These are phyloP conservation scores for Eimeria zaria DNA, from an alignment of 169 alveolate genomes.

Conservation along the genomic window DNA sequence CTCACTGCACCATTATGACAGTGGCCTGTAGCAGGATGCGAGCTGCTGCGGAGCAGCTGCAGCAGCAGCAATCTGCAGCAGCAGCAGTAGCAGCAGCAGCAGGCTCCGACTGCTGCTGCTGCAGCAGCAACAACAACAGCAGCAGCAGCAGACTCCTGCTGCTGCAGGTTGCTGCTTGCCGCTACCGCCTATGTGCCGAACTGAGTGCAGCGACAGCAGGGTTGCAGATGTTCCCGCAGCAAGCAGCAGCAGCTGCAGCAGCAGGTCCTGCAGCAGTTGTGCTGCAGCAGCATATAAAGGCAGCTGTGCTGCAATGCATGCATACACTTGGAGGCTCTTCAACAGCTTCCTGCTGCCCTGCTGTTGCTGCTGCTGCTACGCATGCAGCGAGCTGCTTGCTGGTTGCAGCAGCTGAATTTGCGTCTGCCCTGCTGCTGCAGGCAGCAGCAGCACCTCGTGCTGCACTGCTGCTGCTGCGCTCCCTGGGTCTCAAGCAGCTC, in stretches of 20 bases:
- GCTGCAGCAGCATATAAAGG: constrained; percentile 25
- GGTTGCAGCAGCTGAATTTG: neutral
- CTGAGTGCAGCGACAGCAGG: constrained; percentile 7
- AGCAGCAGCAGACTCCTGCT: constrained; percentile 28
- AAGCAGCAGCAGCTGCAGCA: constrained; percentile 29
- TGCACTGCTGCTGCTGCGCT: constrained; percentile 46
- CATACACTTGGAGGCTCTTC: too few species aligned
- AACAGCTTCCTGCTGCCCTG: constrained; percentile 2
- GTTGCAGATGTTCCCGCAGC: neutral
- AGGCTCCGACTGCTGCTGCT: neutral
- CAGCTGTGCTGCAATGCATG: neutral
- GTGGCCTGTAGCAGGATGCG: neutral
- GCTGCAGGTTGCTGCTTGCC: constrained; percentile 45
- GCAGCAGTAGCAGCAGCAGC: constrained; percentile 4
- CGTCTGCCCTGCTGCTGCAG: constrained; percentile 32
- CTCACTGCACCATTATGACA: neutral
- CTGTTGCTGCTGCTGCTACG: constrained; percentile 53
- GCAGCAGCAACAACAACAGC: constrained; percentile 41
- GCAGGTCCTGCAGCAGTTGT: constrained; percentile 29
- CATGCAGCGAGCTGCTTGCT: constrained; percentile 24
- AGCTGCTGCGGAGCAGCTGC: constrained; percentile 14
- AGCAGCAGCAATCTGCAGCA: constrained; percentile 29
- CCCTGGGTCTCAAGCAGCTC: neutral
- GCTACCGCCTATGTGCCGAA: constrained; percentile 4
- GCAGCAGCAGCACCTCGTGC: neutral